Evolutionary conservation across 495 filamentous ascomycete genomes (phyloP), one percentile per base, ranked within the genome.

Genomic region (Annulohypoxylon moriforme): DNA sequence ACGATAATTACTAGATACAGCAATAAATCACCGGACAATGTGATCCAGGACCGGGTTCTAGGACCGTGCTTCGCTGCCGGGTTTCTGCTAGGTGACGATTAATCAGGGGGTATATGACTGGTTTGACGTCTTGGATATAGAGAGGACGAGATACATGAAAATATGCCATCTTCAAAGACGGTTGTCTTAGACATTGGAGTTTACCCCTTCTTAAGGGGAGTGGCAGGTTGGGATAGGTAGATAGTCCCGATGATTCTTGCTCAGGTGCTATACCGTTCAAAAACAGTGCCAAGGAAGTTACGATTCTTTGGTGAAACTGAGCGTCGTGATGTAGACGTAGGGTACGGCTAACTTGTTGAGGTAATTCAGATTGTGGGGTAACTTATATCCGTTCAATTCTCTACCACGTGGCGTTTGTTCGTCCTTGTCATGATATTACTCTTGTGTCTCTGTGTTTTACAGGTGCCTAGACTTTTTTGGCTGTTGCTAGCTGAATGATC

Each of bases 331-430:
- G 33, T 34, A 29, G n/a, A 40, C 13, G 22, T 34, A 4, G 18
- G n/a, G 29, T 18, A 53, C 18, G 33, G 44, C 61, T 71, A 71
- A 34, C 68, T 64, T 53, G 46, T 49, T 65, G 40, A 67, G 63
- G 68, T 24, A 67, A 50, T 56, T 56, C 16, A 60, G 68, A 71
- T 63, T 71, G 68, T 71, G 68, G 68, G 68, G 63, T 71, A 68
- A 36, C 64, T 59, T 49, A 63, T 27, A 34, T 22, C 20, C 29
- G 36, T 16, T 58, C 53, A 68, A 59, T 60, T 22, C 44, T 50
- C 4, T 60, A 72, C 69, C 69, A 72, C 69, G 69, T 72, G 69
- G 59, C 69, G 18, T 44, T 47, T 31, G n/a, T 60, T 50, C 44
- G 60, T 47, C 47, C 50, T 46, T 67, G 63, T 68, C 25, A 36